Evolutionary conservation across 2,329 filamentous ascomycete species (phyloP).

Genomic region (Xylariomycetidae sp.): DNA sequence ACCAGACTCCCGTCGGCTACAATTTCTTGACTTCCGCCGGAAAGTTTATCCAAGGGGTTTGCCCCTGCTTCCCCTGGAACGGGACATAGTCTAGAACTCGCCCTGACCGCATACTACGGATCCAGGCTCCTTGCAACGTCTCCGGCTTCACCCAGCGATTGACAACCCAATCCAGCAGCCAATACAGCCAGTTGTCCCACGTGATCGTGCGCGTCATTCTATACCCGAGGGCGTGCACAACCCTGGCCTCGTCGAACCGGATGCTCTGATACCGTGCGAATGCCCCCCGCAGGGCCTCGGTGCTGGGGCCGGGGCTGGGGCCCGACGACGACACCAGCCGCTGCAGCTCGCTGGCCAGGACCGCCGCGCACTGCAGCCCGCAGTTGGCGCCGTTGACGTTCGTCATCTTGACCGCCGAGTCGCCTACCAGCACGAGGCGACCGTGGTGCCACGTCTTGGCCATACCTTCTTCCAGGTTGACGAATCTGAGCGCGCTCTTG

Average conservation of each 20-base stretch:
- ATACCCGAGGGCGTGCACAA: background rate
- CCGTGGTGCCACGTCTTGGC: constrained; percentile 4
- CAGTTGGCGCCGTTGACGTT: constrained; percentile 3
- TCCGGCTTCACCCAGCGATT: background rate
- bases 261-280: background rate
- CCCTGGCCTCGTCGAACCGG: background rate
- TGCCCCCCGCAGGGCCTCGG: background rate
- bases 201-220: background rate
- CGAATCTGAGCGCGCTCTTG: constrained; percentile 1
- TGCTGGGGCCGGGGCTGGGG: background rate
- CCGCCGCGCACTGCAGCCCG: constrained; percentile 4
- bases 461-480: constrained; percentile 8
- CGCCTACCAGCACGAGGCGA: constrained; percentile 4
- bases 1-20: too few relatives aligned
- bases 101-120: background rate
- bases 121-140: background rate
- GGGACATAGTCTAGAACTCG: background rate
- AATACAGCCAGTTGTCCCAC: background rate
- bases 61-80: background rate
- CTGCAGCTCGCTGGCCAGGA: constrained; percentile 5
- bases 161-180: background rate
- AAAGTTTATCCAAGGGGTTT: too few relatives aligned
- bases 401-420: constrained; percentile 3
- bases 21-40: too few relatives aligned
- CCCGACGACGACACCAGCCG: background rate